Evolutionary conservation across 192 early-diverging fungal species (phyloP).

Genomic region (Backusella morwellensis): DNA sequence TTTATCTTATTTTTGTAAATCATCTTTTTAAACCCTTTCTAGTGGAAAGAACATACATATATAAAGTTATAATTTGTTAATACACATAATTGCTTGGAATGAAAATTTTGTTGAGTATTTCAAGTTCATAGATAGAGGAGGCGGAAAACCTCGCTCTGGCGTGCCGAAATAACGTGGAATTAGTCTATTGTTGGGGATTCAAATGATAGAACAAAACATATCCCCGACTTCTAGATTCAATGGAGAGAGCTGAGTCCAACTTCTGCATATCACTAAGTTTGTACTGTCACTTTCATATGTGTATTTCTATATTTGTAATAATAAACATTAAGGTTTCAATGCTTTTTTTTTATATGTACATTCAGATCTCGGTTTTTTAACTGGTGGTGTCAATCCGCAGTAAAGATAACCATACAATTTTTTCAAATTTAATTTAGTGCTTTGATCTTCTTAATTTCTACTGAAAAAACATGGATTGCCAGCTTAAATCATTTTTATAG

Average conservation of each 20-base stretch:
- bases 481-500: too few species aligned
- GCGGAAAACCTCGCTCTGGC: background rate
- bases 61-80: background rate
- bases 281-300: background rate
- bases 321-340: background rate
- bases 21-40: background rate
- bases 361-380: background rate
- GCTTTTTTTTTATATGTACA: background rate
- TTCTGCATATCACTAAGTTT: background rate
- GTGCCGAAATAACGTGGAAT: background rate
- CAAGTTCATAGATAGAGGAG: background rate
- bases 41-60: background rate
- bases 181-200: background rate
- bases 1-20: background rate
- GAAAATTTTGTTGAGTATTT: background rate
- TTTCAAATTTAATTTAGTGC: too few species aligned
- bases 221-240: background rate
- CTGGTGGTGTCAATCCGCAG: background rate
- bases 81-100: background rate
- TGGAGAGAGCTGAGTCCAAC: background rate
- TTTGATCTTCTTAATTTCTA: too few species aligned
- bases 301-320: background rate
- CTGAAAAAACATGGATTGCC: too few species aligned
- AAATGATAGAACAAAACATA: background rate
- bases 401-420: background rate